These are phyloP conservation scores for Xanthoconium stramineum DNA, from an alignment of 768 basidiomycete genomes.

Conservation along the genomic window DNA sequence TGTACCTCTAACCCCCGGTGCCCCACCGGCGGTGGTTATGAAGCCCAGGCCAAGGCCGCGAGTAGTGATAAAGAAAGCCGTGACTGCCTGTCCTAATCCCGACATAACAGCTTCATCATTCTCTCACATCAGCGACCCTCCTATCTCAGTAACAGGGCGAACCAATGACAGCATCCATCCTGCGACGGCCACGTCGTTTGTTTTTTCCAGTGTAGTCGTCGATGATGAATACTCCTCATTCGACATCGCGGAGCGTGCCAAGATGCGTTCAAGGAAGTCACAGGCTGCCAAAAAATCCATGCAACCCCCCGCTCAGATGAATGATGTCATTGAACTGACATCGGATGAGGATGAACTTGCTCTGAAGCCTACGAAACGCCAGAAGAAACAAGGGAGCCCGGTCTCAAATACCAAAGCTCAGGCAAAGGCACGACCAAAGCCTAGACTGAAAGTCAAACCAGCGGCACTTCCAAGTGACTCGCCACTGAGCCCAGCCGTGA, in stretches of 20 bases:
- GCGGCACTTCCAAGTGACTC: constrained; percentile 16
- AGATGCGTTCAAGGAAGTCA: constrained; percentile 46
- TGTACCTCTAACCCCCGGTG: constrained; percentile 2
- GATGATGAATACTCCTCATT: constrained; percentile 24
- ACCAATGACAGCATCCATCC: constrained; percentile 23
- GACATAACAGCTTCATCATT: constrained; percentile 8
- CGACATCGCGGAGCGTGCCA: constrained; percentile 57
- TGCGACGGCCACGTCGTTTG: constrained; percentile 10
- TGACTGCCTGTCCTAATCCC: neutral
- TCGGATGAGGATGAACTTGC: constrained; percentile 42
- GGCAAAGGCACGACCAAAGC: constrained; percentile 26
- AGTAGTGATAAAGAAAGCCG: constrained; percentile 20
- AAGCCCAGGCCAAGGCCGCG: constrained; percentile 34
- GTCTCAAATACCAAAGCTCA: constrained; percentile 28
- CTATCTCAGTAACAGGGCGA: constrained; percentile 7
- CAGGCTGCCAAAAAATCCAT: constrained; percentile 14
- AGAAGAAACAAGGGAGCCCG: constrained; percentile 29
- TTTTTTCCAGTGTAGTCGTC: constrained; percentile 6
- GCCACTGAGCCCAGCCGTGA: constrained; percentile 10
- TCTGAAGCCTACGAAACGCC: constrained; percentile 30
- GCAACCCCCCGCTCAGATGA: constrained; percentile 1
- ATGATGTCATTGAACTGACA: constrained; percentile 45
- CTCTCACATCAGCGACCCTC: constrained; percentile 23
- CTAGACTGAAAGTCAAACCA: constrained; percentile 20
- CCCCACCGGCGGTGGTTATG: neutral